These are phyloP conservation scores for Exophiala lecanii-corni DNA, from an alignment of 2,329 filamentous ascomycete species.

Conservation along the genomic window DNA sequence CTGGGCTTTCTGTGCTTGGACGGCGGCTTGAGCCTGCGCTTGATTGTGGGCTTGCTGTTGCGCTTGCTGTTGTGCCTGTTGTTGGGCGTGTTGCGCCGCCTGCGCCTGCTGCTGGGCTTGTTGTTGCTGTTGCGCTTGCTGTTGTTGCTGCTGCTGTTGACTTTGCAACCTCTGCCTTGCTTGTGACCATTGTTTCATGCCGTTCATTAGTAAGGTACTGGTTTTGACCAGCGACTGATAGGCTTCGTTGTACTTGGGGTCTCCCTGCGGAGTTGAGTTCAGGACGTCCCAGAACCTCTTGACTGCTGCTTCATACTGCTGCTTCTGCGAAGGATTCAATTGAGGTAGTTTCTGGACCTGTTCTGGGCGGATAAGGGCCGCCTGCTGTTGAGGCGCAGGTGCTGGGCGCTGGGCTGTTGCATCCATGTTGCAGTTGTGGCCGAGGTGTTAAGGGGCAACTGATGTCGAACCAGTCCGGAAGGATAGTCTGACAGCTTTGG, in stretches of 20 bases:
- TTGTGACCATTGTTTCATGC: constrained; percentile 44
- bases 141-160: constrained; percentile 6
- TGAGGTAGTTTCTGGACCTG: constrained; percentile 51
- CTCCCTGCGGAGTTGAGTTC: constrained; percentile 46
- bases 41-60: background rate
- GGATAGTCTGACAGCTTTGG: background rate
- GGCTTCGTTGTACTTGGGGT: constrained; percentile 46
- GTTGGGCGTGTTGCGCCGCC: constrained; percentile 21
- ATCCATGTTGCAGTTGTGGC: constrained; percentile 1
- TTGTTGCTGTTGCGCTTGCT: constrained; percentile 3
- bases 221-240: constrained; percentile 49
- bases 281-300: constrained; percentile 51
- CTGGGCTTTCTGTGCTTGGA: constrained; percentile 15
- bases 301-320: constrained; percentile 51
- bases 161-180: constrained; percentile 11
- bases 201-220: constrained; percentile 49
- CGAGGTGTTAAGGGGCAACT: background rate
- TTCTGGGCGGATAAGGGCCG: constrained; percentile 48
- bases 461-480: background rate
- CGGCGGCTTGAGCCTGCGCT: constrained; percentile 9
- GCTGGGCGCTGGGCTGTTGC: constrained; percentile 9
- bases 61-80: constrained; percentile 17
- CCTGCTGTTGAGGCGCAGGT: constrained; percentile 34
- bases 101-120: constrained; percentile 28
- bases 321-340: constrained; percentile 52